phyloP scores from a whole-genome alignment of 345 rosid genomes.

The Bruguiera parviflora region DNA sequence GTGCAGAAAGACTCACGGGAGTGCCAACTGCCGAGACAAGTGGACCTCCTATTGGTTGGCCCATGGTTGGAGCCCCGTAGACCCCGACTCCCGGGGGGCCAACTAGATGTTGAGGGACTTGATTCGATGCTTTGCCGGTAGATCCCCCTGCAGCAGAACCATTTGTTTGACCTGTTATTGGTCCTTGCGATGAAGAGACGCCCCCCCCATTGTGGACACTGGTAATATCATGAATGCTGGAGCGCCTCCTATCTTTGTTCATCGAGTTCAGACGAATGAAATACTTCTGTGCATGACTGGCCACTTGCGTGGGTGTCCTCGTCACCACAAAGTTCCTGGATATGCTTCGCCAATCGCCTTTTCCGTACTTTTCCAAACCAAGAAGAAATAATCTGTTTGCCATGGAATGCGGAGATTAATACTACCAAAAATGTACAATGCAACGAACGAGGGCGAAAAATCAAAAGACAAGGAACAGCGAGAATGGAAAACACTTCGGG shows the following conservation, averaged over 20 bases:
- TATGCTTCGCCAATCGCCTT: constrained; percentile 98
- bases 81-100: constrained; percentile 48
- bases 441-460: not conserved
- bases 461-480: not conserved
- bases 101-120: constrained; percentile 44
- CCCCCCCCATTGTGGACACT: constrained; percentile 77
- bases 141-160: constrained; percentile 46
- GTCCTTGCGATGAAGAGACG: constrained; percentile 62
- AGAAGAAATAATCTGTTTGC: constrained; percentile 82
- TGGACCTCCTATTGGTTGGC: constrained; percentile 82
- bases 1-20: constrained; percentile 73
- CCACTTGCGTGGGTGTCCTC: constrained; percentile 98
- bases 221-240: constrained; percentile 95
- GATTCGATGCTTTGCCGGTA: constrained; percentile 58
- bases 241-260: constrained; percentile 91
- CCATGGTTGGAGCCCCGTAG: constrained; percentile 67
- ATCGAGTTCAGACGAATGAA: constrained; percentile 85
- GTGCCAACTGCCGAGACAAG: constrained; percentile 87
- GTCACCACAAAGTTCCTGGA: constrained; percentile 93
- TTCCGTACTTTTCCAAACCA: constrained; percentile 93
- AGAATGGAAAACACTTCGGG: too few relatives aligned
- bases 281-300: constrained; percentile 96
- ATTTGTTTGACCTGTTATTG: constrained; percentile 85
- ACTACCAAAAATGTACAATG: not conserved
- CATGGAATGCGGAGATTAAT: constrained; percentile 13